These are phyloP conservation scores for Rhipidocladum racemiflorum DNA, from an alignment of 176 grass and related monocot genomes.

Conservation along the genomic window DNA sequence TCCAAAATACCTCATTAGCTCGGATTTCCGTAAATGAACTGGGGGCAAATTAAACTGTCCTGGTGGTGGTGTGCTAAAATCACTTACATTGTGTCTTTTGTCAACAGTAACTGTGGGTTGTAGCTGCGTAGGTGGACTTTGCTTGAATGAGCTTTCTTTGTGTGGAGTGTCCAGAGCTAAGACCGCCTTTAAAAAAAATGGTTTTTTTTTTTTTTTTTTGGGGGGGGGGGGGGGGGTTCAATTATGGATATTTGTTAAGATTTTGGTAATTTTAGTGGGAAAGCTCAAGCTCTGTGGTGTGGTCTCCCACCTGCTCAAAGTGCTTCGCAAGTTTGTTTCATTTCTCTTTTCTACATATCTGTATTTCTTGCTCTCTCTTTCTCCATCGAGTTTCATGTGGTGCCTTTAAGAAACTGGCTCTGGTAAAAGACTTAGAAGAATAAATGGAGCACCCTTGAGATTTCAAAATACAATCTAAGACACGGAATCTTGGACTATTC, in stretches of 20 bases:
- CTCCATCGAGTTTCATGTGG: not conserved
- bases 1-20: not conserved
- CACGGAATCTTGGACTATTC: not conserved
- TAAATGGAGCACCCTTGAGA: not conserved
- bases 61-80: not conserved
- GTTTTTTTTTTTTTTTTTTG: no score
- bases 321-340: not conserved
- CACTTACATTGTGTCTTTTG: not conserved
- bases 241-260: not conserved
- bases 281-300: not conserved
- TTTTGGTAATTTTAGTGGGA: not conserved
- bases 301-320: not conserved
- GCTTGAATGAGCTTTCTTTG: not conserved
- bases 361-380: not conserved
- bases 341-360: not conserved
- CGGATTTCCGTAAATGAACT: not conserved
- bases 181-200: not conserved
- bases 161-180: not conserved
- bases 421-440: constrained; percentile 7
- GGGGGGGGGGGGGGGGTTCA: not conserved
- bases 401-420: not conserved
- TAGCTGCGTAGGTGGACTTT: not conserved
- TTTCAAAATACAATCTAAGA: constrained; percentile 7
- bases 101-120: not conserved
- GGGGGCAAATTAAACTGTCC: not conserved